Conservation (phyloP, 2,329 filamentous ascomycete species). For the Coniochaeta sp. region DNA sequence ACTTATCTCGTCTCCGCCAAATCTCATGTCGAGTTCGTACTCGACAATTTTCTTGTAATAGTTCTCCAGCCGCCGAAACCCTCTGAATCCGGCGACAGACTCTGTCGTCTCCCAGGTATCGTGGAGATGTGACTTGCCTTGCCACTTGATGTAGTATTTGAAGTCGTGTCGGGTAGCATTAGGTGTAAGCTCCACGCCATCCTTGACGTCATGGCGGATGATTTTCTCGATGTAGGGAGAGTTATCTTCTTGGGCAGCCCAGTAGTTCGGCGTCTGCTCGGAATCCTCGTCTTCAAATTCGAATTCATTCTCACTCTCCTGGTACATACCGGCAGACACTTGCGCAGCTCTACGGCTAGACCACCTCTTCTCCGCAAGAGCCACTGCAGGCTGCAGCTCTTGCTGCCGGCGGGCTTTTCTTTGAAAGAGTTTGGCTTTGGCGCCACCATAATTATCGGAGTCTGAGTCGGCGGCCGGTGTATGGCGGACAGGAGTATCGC, state of each 20-base stretch:
- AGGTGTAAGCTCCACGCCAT: slow-evolving; percentile 51
- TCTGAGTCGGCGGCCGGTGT: slow-evolving; percentile 18
- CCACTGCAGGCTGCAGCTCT: slow-evolving; percentile 15
- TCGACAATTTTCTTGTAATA: slow-evolving; percentile 82
- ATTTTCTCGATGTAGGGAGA: slow-evolving; percentile 85
- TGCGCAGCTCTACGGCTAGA: slow-evolving; percentile 20
- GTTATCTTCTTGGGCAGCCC: slow-evolving; percentile 64
- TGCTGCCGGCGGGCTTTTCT: slow-evolving; percentile 20
- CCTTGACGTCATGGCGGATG: slow-evolving; percentile 74
- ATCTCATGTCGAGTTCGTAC: slow-evolving; percentile 69
- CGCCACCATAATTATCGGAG: slow-evolving; percentile 19
- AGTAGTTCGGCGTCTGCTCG: slow-evolving; percentile 63
- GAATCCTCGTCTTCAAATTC: slow-evolving; percentile 42
- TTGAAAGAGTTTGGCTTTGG: slow-evolving; percentile 17
- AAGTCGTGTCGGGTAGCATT: slow-evolving; percentile 67
- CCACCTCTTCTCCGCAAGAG: slow-evolving; percentile 18
- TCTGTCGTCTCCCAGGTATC: slow-evolving; percentile 88
- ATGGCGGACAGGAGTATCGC: slow-evolving; percentile 18
- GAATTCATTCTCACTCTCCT: slow-evolving; percentile 59
- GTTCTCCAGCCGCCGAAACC: slow-evolving; percentile 86
- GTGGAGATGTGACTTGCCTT: slow-evolving; percentile 89
- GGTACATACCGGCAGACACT: slow-evolving; percentile 33
- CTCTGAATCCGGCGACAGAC: slow-evolving; percentile 67
- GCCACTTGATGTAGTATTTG: slow-evolving; percentile 94
- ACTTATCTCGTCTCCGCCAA: slow-evolving; percentile 65